phyloP scores from a whole-genome alignment of 176 grass and related monocot species.

The Bromus sterilis region DNA sequence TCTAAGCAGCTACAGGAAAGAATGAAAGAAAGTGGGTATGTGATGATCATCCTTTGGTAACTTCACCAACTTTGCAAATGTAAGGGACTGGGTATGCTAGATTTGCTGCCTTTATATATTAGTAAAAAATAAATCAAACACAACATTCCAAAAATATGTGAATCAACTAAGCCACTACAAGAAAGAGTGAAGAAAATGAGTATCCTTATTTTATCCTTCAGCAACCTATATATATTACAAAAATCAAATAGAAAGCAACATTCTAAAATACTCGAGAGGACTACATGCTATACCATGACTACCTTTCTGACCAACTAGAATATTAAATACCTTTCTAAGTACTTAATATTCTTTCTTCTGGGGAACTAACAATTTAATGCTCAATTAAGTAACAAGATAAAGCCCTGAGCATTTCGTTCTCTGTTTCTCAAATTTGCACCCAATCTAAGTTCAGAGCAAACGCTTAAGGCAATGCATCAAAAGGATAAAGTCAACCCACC shows the following conservation, averaged over 20 bases:
- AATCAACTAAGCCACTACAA: not conserved
- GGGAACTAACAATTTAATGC: not conserved
- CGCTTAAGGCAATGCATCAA: not conserved
- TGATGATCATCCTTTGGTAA: not conserved
- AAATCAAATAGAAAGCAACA: not conserved
- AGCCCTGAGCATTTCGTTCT: not conserved
- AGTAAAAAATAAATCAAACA: not conserved
- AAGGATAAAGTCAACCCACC: constrained; percentile 1
- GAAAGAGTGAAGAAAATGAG: not conserved
- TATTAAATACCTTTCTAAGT: not conserved
- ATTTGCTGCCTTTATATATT: not conserved
- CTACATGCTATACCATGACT: not conserved
- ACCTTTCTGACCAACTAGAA: not conserved
- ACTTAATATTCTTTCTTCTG: not conserved
- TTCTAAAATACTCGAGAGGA: not conserved
- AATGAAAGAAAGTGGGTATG: not conserved
- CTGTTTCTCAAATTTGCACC: not conserved
- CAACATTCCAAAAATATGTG: not conserved
- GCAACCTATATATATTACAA: not conserved
- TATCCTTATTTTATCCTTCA: not conserved
- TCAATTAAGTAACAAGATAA: not conserved
- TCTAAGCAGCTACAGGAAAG: not conserved
- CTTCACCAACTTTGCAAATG: not conserved
- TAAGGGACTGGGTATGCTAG: not conserved
- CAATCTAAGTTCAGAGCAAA: not conserved